phyloP scores from a whole-genome alignment of 176 grass and related monocot genomes.

The bread wheat (Triticum aestivum) region IWGSC_CS_RefSeq_v2.1 NC_057814.1:186003325-186003824 shows the following conservation, averaged over 20 bases:
- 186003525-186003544: not conserved
- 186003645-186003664: not conserved
- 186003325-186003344: not conserved
- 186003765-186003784: not conserved
- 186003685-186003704: not conserved
- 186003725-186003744: not conserved
- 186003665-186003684: not conserved
- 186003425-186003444: not conserved
- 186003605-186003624: not conserved
- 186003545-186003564: not conserved
- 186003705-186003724: not conserved
- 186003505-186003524: not conserved
- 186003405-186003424: not conserved
- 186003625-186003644: not conserved
- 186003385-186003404: not conserved
- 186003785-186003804: not conserved
- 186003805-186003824: slow-evolving; percentile 32
- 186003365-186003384: not conserved
- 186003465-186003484: not conserved
- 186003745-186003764: slow-evolving; percentile 1
- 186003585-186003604: not conserved
- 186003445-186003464: not conserved
- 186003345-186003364: not conserved
- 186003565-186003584: not conserved
- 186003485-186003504: not conserved